A percentile compares a stretch with the other conserved stretches of the same genome.
Evolutionary conservation across 176 grass and related monocot genomes (phyloP).

Genomic region (Musa schizocarpa): DNA sequence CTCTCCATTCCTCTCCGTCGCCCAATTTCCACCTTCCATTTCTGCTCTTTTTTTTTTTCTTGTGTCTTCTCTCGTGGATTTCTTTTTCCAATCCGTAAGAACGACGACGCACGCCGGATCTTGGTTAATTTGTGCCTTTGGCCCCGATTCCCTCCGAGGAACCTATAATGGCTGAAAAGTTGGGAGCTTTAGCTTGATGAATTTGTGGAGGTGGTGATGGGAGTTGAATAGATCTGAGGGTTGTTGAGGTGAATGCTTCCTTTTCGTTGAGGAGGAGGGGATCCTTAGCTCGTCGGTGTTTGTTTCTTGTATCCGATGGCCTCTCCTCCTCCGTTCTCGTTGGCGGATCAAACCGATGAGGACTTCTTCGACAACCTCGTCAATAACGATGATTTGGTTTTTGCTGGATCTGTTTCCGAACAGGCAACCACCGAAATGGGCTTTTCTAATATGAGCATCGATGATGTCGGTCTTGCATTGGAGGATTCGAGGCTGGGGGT

Average conservation of each 20-base stretch:
- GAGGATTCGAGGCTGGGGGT: slow-evolving; percentile 3
- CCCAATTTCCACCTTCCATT: no score
- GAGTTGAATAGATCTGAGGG: not conserved
- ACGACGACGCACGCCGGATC: no score
- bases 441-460: slow-evolving; percentile 30
- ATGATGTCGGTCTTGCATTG: slow-evolving; percentile 10
- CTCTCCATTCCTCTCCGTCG: no score
- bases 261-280: not conserved
- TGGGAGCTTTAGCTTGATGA: no score
- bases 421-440: slow-evolving; percentile 5
- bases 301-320: slow-evolving; percentile 13
- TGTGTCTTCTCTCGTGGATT: no score
- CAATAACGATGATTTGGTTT: slow-evolving; percentile 39
- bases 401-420: slow-evolving; percentile 11
- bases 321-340: slow-evolving; percentile 20
- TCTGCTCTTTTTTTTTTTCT: no score
- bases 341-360: slow-evolving; percentile 71
- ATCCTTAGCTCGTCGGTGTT: not conserved
- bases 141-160: no score
- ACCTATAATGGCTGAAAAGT: no score
- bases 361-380: slow-evolving; percentile 97
- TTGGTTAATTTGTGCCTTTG: no score
- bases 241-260: not conserved
- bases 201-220: no score
- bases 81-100: no score